A percentile compares a stretch with the other conserved stretches of the same genome.
Conservation (phyloP, 2,329 filamentous ascomycete genomes). For the Cladophialophora carrionii region DNA sequence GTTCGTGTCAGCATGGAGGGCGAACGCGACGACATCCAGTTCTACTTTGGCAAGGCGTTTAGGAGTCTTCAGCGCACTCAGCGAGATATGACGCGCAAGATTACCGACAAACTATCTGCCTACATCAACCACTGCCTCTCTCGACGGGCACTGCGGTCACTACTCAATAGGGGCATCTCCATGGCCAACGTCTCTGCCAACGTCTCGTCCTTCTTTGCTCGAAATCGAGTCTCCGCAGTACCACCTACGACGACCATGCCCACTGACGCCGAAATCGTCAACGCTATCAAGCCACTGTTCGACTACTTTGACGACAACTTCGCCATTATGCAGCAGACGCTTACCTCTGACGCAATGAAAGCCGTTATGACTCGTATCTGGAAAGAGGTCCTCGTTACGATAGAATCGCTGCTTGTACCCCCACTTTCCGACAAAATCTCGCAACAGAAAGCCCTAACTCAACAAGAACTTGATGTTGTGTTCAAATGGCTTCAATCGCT, state of each 20-base stretch:
- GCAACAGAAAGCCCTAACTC: conserved; percentile 76
- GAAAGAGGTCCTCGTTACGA: conserved; percentile 94
- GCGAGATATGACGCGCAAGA: conserved; percentile 95
- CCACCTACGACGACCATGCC: conserved; percentile 55
- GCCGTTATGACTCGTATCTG: conserved; percentile 97
- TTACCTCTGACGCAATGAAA: conserved; percentile 95
- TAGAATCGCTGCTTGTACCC: conserved; percentile 87
- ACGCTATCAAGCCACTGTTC: conserved; percentile 81
- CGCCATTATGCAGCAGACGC: conserved; percentile 95
- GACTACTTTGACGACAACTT: conserved; percentile 98
- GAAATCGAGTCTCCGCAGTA: conserved; percentile 49
- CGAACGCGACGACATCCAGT: conserved; percentile 96
- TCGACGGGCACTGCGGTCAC: conserved; percentile 71
- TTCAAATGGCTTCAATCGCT: conserved; percentile 92
- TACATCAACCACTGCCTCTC: conserved; percentile 92
- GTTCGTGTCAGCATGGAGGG: conserved; percentile 98
- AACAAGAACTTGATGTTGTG: conserved; percentile 90
- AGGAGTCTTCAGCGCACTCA: conserved; percentile 92
- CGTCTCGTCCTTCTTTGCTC: conserved; percentile 68
- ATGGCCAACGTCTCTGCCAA: conserved; percentile 75
- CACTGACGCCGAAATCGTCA: conserved; percentile 74
- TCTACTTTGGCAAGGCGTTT: conserved; percentile 97
- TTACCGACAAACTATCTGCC: conserved; percentile 95
- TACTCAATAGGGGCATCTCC: conserved; percentile 73
- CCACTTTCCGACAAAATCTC: conserved; percentile 94